Percentiles rank a stretch among this genome's conserved stretches.
phyloP scores from a whole-genome alignment of 2,329 filamentous ascomycete species.

The Talaromyces sp. region DNA sequence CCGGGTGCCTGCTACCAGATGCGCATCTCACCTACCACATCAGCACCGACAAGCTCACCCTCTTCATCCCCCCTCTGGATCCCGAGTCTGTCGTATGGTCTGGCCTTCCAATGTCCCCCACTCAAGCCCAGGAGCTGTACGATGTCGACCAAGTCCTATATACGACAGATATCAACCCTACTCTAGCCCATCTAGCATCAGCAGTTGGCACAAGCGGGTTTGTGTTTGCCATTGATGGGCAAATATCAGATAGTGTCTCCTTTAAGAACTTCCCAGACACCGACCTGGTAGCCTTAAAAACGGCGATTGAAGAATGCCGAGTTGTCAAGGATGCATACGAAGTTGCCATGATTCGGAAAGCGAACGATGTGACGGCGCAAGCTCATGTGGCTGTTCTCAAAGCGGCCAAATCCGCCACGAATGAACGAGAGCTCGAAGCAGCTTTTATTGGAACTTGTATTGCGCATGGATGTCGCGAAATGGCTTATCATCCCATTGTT shows the following conservation, averaged over 20 bases:
- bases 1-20: conserved; percentile 76
- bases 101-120: conserved; percentile 70
- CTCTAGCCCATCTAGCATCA: conserved; percentile 51
- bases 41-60: conserved; percentile 63
- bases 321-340: conserved; percentile 85
- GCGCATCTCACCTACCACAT: conserved; percentile 79
- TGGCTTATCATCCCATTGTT: conserved; percentile 86
- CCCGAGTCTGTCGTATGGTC: conserved; percentile 91
- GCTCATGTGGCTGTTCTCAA: conserved; percentile 71
- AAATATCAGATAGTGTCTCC: conserved; percentile 66
- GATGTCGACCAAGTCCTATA: conserved; percentile 75
- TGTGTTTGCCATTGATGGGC: conserved; percentile 72
- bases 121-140: conserved; percentile 70
- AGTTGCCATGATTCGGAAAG: conserved; percentile 71
- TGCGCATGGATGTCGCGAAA: conserved; percentile 64
- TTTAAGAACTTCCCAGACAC: conserved; percentile 66
- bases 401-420: conserved; percentile 57
- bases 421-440: conserved; percentile 80
- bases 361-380: conserved; percentile 70
- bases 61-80: conserved; percentile 86
- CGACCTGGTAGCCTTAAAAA: conserved; percentile 56
- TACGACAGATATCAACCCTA: conserved; percentile 68
- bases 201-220: conserved; percentile 41
- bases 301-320: conserved; percentile 72
- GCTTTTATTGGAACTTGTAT: conserved; percentile 69